Evolutionary conservation across 2,329 filamentous ascomycete species (phyloP).

Genomic region (Fusarium dlaminii): DNA sequence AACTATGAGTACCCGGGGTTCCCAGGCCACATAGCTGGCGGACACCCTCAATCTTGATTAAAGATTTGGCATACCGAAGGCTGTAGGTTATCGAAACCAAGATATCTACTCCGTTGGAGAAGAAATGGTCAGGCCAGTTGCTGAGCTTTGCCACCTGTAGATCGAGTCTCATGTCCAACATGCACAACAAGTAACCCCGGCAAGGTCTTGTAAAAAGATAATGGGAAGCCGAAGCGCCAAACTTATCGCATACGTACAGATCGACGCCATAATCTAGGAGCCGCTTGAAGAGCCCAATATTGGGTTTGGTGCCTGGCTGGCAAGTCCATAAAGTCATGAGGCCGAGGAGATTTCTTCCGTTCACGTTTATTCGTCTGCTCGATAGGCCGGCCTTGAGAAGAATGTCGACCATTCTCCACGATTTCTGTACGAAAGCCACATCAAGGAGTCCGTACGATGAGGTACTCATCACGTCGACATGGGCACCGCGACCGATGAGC

Average conservation of each 20-base stretch:
- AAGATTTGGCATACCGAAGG: background rate
- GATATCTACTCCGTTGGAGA: background rate
- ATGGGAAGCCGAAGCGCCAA: background rate
- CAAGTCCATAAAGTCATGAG: background rate
- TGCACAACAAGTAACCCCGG: background rate
- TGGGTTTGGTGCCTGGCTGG: background rate
- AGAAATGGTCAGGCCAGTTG: background rate
- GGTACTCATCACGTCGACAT: background rate
- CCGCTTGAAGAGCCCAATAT: background rate
- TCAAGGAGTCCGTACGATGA: background rate
- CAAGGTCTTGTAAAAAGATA: background rate
- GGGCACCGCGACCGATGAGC: background rate
- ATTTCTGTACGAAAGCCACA: too few relatives aligned
- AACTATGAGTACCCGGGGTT: background rate
- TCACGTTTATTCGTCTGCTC: background rate
- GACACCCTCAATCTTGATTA: background rate
- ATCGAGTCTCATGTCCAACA: background rate
- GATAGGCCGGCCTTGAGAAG: background rate
- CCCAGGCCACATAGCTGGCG: background rate
- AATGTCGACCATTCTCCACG: background rate
- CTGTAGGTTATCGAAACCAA: accelerated
- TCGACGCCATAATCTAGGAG: background rate
- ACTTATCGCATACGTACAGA: background rate
- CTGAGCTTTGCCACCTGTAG: background rate
- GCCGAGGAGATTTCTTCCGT: background rate